phyloP scores from a whole-genome alignment of 2,329 filamentous ascomycete genomes.

The Stagonosporopsis chrysanthemi region DNA sequence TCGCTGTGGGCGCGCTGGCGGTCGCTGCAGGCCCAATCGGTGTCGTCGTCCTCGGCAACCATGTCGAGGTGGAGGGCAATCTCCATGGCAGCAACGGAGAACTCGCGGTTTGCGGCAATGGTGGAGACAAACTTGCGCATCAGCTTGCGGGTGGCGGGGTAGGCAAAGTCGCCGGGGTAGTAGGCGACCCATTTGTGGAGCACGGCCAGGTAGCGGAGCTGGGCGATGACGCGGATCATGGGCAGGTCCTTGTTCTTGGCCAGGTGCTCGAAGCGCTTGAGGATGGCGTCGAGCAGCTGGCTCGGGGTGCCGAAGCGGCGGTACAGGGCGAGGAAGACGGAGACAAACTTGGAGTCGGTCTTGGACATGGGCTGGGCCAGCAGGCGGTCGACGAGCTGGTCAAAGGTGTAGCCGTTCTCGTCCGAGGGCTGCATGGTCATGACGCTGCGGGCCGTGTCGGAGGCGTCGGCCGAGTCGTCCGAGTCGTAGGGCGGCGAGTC shows the following conservation, averaged over 20 bases:
- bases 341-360: slow-evolving; percentile 85
- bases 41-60: slow-evolving; percentile 87
- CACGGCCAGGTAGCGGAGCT: slow-evolving; percentile 83
- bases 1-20: slow-evolving; percentile 60
- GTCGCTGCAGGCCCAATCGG: slow-evolving; percentile 88
- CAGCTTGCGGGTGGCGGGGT: slow-evolving; percentile 73
- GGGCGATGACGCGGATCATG: slow-evolving; percentile 78
- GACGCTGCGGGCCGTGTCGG: slow-evolving; percentile 63
- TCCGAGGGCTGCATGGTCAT: slow-evolving; percentile 56
- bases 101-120: slow-evolving; percentile 80
- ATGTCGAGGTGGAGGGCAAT: slow-evolving; percentile 80
- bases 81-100: slow-evolving; percentile 83
- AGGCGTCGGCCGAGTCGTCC: slow-evolving; percentile 70
- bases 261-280: slow-evolving; percentile 75
- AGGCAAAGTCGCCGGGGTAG: slow-evolving; percentile 93
- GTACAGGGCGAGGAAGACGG: slow-evolving; percentile 91
- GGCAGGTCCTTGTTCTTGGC: slow-evolving; percentile 72
- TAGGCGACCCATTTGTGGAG: slow-evolving; percentile 87
- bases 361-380: slow-evolving; percentile 82
- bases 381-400: slow-evolving; percentile 78
- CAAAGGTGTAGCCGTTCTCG: slow-evolving; percentile 65
- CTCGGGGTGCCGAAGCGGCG: slow-evolving; percentile 88
- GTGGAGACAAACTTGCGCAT: slow-evolving; percentile 78
- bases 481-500: slow-evolving; percentile 74
- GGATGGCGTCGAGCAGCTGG: slow-evolving; percentile 77